Conservation (phyloP, 768 basidiomycete genomes). For the Phlebiopsis flavidoalba region DNA sequence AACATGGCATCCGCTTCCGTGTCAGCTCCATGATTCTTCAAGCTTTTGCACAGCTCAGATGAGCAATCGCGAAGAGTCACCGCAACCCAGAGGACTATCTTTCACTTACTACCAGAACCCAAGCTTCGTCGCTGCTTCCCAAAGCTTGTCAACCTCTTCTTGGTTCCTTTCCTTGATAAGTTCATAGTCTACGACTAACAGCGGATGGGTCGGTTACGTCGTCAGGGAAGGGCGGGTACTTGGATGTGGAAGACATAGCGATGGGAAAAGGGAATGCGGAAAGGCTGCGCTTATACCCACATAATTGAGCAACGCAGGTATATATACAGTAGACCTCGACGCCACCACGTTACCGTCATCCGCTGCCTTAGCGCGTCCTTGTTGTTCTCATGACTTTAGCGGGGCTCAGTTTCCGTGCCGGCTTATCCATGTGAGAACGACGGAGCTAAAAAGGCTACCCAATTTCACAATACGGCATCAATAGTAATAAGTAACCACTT, state of each 20-base stretch:
- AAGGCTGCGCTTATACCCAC: too few species aligned
- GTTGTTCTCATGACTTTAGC: too few species aligned
- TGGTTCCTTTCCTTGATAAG: slow-evolving; percentile 31
- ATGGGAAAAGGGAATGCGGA: not conserved
- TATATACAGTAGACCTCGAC: too few species aligned
- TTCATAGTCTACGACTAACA: slow-evolving; percentile 41
- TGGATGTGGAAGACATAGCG: slow-evolving; percentile 3
- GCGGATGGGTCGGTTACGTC: slow-evolving; percentile 34
- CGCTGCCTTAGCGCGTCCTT: too few species aligned
- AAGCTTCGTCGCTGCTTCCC: slow-evolving; percentile 41
- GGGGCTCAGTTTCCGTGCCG: too few species aligned
- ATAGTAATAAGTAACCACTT: too few species aligned
- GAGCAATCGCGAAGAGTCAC: too few species aligned
- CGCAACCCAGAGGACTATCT: not conserved
- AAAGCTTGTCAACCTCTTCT: slow-evolving; percentile 36
- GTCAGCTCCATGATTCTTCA: slow-evolving; percentile 40
- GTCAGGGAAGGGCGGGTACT: slow-evolving; percentile 31
- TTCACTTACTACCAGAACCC: slow-evolving; percentile 51
- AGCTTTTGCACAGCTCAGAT: slow-evolving; percentile 18
- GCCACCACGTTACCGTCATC: too few species aligned
- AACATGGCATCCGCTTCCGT: slow-evolving; percentile 34
- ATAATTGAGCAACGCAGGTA: too few species aligned
- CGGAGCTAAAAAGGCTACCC: too few species aligned
- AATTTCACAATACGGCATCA: too few species aligned
- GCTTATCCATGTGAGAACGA: too few species aligned